A percentile compares a stretch with the other conserved stretches of the same genome.
Conservation (phyloP, 257 asterid genomes). For the Penstemon eatonii region DNA sequence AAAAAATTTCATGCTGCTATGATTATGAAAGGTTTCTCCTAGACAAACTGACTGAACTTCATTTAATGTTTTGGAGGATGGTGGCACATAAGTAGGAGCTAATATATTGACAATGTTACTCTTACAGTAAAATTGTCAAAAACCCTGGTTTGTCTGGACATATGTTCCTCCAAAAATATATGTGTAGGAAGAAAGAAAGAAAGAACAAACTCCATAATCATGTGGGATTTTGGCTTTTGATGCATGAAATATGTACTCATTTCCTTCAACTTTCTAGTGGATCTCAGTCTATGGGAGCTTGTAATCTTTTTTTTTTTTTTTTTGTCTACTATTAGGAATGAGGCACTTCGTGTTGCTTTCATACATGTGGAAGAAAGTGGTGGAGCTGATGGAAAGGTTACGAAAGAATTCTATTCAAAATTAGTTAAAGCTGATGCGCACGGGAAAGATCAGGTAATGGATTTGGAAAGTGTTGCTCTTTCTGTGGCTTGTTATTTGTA, state of each 20-base stretch:
- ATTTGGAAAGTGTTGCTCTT: conserved; percentile 18
- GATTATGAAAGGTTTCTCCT: not conserved
- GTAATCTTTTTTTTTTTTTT: not conserved
- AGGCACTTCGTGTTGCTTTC: conserved; percentile 98
- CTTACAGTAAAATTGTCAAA: not conserved
- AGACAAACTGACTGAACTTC: not conserved
- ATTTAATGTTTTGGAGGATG: not conserved
- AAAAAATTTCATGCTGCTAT: conserved; percentile 4
- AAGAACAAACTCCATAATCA: not conserved
- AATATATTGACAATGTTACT: not conserved
- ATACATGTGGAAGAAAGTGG: conserved; percentile 80
- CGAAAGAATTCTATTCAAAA: conserved; percentile 80
- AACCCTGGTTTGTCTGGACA: conserved; percentile 3
- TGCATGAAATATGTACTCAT: conserved; percentile 13
- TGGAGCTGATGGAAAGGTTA: conserved; percentile 56
- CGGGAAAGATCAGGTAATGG: conserved; percentile 91
- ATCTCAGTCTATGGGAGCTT: conserved; percentile 20
- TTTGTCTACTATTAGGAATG: conserved; percentile 57
- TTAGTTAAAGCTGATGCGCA: conserved; percentile 92
- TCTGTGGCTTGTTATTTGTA: conserved; percentile 11
- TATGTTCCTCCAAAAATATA: conserved; percentile 12
- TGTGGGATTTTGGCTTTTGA: conserved; percentile 16
- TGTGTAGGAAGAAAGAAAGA: not conserved
- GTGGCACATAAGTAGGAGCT: not conserved
- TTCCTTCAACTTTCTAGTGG: conserved; percentile 12